Conservation (phyloP, 331 rosid species). For the Quercus lobata region DNA sequence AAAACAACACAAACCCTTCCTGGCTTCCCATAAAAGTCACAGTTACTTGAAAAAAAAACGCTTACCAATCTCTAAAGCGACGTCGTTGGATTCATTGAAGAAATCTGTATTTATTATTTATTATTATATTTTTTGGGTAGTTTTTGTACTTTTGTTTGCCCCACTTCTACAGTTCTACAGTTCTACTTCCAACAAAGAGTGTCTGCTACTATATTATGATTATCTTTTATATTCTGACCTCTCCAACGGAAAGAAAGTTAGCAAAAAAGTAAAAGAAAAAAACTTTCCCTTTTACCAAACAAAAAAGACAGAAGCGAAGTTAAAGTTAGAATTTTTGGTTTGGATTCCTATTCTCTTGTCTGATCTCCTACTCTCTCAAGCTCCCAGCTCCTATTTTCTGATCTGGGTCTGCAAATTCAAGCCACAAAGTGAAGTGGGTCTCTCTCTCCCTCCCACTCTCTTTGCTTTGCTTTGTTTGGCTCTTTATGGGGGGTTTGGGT, state of each 20-base stretch:
- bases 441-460: neutral
- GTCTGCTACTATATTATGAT: neutral
- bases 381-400: slow-evolving; percentile 16
- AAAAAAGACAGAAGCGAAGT: slow-evolving; percentile 21
- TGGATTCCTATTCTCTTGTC: slow-evolving; percentile 37
- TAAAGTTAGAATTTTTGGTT: slow-evolving; percentile 38
- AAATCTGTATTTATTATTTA: no score
- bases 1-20: neutral
- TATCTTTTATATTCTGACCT: neutral
- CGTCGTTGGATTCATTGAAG: neutral
- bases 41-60: neutral
- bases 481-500: slow-evolving; percentile 30
- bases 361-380: slow-evolving; percentile 34
- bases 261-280: slow-evolving; percentile 15
- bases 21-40: neutral
- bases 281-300: slow-evolving; percentile 58
- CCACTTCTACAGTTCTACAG: no score
- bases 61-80: neutral
- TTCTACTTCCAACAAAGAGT: neutral
- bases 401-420: slow-evolving; percentile 32
- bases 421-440: slow-evolving; percentile 25
- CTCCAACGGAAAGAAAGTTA: slow-evolving; percentile 33
- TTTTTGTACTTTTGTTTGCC: neutral
- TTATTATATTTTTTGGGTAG: no score
- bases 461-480: slow-evolving; percentile 28